A percentile compares a stretch with the other conserved stretches of the same genome.
These are phyloP conservation scores for Silene uniflora DNA, from an alignment of 148 eudicot genomes.

Conservation along the genomic window DNA sequence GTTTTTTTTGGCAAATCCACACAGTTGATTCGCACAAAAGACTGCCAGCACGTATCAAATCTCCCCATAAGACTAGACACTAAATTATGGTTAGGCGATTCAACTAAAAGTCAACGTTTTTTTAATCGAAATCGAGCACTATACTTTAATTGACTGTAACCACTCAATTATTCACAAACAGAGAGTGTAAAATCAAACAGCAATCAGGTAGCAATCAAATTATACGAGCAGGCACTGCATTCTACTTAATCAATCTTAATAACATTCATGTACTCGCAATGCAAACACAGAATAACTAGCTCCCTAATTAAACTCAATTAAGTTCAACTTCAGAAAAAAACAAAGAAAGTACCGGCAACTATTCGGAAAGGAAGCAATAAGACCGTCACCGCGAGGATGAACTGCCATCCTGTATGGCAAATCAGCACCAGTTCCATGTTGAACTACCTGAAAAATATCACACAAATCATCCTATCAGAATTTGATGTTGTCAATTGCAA, in stretches of 20 bases:
- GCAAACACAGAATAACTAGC: not conserved
- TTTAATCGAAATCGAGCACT: not conserved
- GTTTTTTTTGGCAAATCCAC: no score
- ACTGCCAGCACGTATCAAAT: not conserved
- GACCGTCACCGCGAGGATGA: conserved; percentile 82
- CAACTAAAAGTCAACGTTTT: not conserved
- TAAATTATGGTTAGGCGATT: not conserved
- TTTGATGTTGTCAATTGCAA: not conserved
- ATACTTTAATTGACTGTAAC: not conserved
- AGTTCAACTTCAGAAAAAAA: not conserved
- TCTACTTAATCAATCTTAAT: not conserved
- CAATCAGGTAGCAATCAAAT: not conserved
- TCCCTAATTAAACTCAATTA: not conserved
- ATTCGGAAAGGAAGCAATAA: conserved; percentile 64
- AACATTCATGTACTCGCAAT: not conserved
- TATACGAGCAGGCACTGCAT: not conserved
- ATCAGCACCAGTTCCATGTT: conserved; percentile 59
- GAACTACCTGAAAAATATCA: conserved; percentile 44
- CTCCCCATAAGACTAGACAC: not conserved
- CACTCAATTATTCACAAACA: not conserved
- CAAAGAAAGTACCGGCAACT: conserved; percentile 54
- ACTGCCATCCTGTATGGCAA: conserved; percentile 91
- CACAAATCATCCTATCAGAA: not conserved
- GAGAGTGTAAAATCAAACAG: not conserved
- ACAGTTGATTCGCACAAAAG: not conserved